Evolutionary conservation across 73 alveolate genomes (phyloP), one percentile per base, ranked within the genome.

Genomic region (Blepharisma stoltei): DNA sequence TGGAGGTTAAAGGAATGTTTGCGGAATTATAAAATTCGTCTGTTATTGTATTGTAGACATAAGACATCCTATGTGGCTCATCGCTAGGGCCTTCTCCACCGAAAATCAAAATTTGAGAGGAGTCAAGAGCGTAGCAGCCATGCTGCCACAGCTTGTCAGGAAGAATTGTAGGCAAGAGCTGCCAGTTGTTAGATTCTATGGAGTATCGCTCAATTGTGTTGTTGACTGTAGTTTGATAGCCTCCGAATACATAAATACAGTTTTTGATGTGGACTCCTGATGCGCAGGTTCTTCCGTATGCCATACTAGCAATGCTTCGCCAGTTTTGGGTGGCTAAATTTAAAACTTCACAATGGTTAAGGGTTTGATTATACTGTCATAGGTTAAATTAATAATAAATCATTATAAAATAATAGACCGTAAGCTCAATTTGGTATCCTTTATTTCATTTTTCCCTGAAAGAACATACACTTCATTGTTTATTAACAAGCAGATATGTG

Each of bases 371-470:
- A 9, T 55, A n/a, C n/a, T n/a, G n/a, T n/a, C n/a, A n/a, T n/a
- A n/a, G n/a, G n/a, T n/a, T n/a, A n/a, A n/a, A n/a, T n/a, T n/a
- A n/a, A n/a, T n/a, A n/a, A n/a, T n/a, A n/a, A n/a, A n/a, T n/a
- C n/a, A n/a, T n/a, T n/a, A n/a, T n/a, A n/a, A n/a, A n/a, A n/a
- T n/a, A n/a, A n/a, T n/a, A n/a, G n/a, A n/a, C n/a, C n/a, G n/a
- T n/a, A n/a, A n/a, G n/a, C n/a, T n/a, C n/a, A n/a, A n/a, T n/a
- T n/a, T n/a, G n/a, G n/a, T n/a, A n/a, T n/a, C n/a, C n/a, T 55
- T 60, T 20, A 14, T 38, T 25, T 60, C 73, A 4, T 60, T 60
- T 60, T 60, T 60, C 46, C 73, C 73, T 60, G 73, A 60, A 60
- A 60, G 14, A n/a, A 60, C 45, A 60, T 60, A 60, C 0, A 60